These are phyloP conservation scores for Glycine soja DNA, from an alignment of 306 rosid genomes.

Conservation along the genomic window DNA sequence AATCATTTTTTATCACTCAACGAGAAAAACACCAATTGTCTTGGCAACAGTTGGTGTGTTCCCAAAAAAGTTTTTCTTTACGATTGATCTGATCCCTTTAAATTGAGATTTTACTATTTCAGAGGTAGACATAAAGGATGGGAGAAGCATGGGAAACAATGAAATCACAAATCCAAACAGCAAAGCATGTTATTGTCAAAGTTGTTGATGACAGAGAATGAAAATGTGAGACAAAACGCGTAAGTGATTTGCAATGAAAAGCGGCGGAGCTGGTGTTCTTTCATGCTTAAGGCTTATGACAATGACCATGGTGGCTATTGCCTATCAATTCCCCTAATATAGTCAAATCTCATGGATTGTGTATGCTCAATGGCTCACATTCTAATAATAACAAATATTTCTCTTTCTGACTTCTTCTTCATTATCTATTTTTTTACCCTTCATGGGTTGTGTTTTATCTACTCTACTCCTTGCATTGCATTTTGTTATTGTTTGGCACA, in stretches of 20 bases:
- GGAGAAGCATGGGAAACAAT: constrained; percentile 31
- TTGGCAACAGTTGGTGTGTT: no score
- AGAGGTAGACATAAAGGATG: neutral
- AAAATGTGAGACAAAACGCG: constrained; percentile 40
- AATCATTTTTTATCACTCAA: neutral
- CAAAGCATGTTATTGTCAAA: constrained; percentile 31
- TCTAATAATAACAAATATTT: neutral
- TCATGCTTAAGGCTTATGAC: constrained; percentile 35
- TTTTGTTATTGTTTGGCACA: constrained; percentile 10
- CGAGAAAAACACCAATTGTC: neutral
- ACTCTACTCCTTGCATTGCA: neutral
- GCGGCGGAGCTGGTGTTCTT: neutral
- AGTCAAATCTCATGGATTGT: constrained; percentile 52
- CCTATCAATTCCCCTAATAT: constrained; percentile 3
- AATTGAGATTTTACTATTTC: neutral
- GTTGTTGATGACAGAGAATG: constrained; percentile 26
- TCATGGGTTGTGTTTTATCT: neutral
- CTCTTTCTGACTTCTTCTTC: constrained; percentile 21
- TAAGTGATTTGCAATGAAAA: neutral
- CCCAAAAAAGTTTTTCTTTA: no score
- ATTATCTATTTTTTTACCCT: neutral
- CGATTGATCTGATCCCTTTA: no score
- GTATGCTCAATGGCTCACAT: constrained; percentile 47
- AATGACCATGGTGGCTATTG: constrained; percentile 38
- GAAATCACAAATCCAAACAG: neutral